A percentile compares a stretch with the other conserved stretches of the same genome.
These are phyloP conservation scores for Cadophora sp. DNA, from an alignment of 2,329 filamentous ascomycete genomes.

Conservation along the genomic window DNA sequence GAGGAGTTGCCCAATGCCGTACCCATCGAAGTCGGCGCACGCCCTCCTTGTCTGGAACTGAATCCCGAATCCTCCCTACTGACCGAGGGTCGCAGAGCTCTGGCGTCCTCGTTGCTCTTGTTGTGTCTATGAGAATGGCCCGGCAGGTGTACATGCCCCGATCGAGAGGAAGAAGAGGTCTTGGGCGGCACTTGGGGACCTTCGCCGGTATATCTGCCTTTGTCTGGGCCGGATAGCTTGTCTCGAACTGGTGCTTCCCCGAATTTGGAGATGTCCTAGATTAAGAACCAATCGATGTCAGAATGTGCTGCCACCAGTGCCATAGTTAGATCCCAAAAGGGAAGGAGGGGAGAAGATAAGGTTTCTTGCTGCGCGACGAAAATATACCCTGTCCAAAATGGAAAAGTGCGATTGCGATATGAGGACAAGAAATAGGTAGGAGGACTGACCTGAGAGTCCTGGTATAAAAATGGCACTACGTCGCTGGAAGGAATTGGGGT, in stretches of 20 bases:
- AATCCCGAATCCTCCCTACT: slow-evolving; percentile 76
- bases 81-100: slow-evolving; percentile 71
- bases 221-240: slow-evolving; percentile 72
- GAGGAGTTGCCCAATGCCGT: slow-evolving; percentile 40
- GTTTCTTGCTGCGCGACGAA: neutral
- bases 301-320: neutral
- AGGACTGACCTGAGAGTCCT: slow-evolving; percentile 77
- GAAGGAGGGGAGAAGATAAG: slow-evolving; percentile 16
- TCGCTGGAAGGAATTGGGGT: slow-evolving; percentile 91
- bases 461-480: slow-evolving; percentile 97
- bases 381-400: neutral
- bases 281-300: slow-evolving; percentile 16
- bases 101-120: slow-evolving; percentile 70
- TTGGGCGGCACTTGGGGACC: slow-evolving; percentile 59
- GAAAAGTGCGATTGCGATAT: neutral
- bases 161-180: slow-evolving; percentile 68
- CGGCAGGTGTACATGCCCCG: slow-evolving; percentile 67
- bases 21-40: slow-evolving; percentile 44
- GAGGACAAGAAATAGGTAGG: neutral
- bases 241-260: slow-evolving; percentile 80
- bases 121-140: slow-evolving; percentile 73
- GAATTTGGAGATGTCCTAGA: slow-evolving; percentile 75
- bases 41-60: slow-evolving; percentile 58
- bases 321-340: slow-evolving; percentile 2
- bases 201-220: slow-evolving; percentile 65